Base-by-base conservation (phyloP, 352 stramenopile species). In the Phytophthora cajani region DNA sequence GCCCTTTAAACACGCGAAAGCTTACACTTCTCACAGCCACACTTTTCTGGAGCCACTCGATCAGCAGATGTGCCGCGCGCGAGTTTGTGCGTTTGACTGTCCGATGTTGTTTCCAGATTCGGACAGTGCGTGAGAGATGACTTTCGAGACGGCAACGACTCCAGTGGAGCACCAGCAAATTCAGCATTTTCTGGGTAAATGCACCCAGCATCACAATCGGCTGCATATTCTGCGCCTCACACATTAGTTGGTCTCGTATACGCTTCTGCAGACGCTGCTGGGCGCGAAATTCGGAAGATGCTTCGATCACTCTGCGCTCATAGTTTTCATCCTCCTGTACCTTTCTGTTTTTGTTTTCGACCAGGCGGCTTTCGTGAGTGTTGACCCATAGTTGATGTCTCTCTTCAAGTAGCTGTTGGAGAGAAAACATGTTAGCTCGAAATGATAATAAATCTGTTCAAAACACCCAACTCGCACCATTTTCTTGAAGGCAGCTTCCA, bases 1-100 rank as follows among this genome's bases (percentile, higher is more conserved):
- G 72, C 11, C 78, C 83, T 49, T 69, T 77, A 55, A 91, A 89
- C 2, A 89, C 76, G 14, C 81, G 81, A 49, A 89, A 87, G 19
- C 76, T 67, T 5, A 89, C 76, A 51, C 69, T 82, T 55, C 81
- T 85, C 4, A 91, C 77, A 25, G 74, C 69, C 1, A 91, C 80
- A 57, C 78, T 88, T 64, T 88, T 89, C 60, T 88, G 80, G 14
- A 91, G 71, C 83, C 83, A 91, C 32, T 86, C 69, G 21, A 89
- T 79, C 2, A 91, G 54, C 46, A 91, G 44, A n/a, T 68, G 23
- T 1, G 74, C 80, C 47, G 79, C 74, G 6, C 76, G 50, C 1
- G 61, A 67, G 53, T 87, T 85, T 4, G 33, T 67, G 10, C 42
- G 70, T 12, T 78, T 80, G 7, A 72, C 57, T 11, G 63, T 74